Base-by-base conservation (phyloP, 495 filamentous ascomycete species). In the Penicillium flavigenum region DNA sequence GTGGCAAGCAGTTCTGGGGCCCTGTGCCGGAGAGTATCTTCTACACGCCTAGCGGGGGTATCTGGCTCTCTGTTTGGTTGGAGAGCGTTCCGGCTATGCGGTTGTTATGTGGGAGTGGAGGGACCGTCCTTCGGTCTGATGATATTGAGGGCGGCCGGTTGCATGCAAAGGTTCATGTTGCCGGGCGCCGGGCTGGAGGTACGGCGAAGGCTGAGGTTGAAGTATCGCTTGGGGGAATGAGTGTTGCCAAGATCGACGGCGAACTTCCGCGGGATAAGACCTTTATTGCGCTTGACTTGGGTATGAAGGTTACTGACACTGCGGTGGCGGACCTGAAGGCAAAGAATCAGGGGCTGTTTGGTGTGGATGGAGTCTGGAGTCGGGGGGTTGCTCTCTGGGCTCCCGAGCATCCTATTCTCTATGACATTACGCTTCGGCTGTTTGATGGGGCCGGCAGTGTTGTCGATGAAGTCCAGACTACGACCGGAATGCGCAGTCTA, bases 11-110 rank as follows among this genome's bases (percentile, higher is more conserved):
- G 57, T 76, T 67, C 50, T 76, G 73, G 73, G 60, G 61, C 0
- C 73, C 73, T 20, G 63, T 73, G 0, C 68, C 73, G n/a, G 70
- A 74, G 51, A 71, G 54, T 50, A 76, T 76, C 32, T 76, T 76
- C 56, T 76, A 76, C 27, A 74, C 70, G 9, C 71, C 73, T 1
- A 68, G 63, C 1, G 69, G 73, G 19, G 73, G 73, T 1, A 73
- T 76, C 20, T 76, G 73, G 73, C 59, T 59, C 19, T 61, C 58
- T 47, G 73, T 74, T 42, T 74, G 73, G 73, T 3, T 71, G 60
- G 73, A 76, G 54, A 72, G 67, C 56, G 70, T 76, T 10, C 71
- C 73, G 5, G 8, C 26, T 9, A 52, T 65, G 60, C 46, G 73
- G 20, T 17, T 76, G 2, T 29, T 32, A 0, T 61, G 68, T 50